Conservation (phyloP, 2,329 filamentous ascomycete genomes). For the Ascochyta viciae-villosae region DNA sequence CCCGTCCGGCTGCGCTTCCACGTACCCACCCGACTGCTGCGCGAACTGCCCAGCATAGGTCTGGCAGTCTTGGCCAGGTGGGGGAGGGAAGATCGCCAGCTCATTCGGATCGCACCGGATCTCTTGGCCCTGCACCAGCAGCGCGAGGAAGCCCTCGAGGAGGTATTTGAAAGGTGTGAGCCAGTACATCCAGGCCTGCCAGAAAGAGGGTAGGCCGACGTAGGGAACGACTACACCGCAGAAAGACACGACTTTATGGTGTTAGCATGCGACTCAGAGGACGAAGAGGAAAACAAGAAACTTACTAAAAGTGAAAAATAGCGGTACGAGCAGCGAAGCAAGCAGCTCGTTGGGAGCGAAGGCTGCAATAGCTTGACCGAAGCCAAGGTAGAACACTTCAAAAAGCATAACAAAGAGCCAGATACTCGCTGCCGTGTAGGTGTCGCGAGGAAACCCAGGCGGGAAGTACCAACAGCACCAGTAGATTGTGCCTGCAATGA, state of each 20-base stretch:
- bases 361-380: constrained; percentile 72
- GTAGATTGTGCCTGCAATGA: constrained; percentile 71
- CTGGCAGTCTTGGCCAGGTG: constrained; percentile 65
- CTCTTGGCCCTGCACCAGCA: constrained; percentile 61
- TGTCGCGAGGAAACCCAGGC: constrained; percentile 60
- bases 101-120: constrained; percentile 65
- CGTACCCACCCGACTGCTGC: constrained; percentile 64
- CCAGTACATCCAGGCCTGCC: constrained; percentile 60
- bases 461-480: constrained; percentile 62
- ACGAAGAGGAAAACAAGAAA: background rate
- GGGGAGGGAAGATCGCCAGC: constrained; percentile 66
- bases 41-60: constrained; percentile 65
- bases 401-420: constrained; percentile 72
- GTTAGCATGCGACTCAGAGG: constrained; percentile 3
- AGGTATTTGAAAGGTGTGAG: constrained; percentile 73
- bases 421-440: constrained; percentile 66
- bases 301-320: constrained; percentile 69
- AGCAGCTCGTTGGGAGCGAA: constrained; percentile 71
- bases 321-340: constrained; percentile 69
- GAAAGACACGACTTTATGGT: constrained; percentile 65
- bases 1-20: constrained; percentile 62
- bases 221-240: constrained; percentile 79
- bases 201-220: constrained; percentile 67
- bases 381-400: constrained; percentile 69
- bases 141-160: constrained; percentile 66